phyloP scores from a whole-genome alignment of 345 rosid genomes.

The Eucalyptus sp. region DNA sequence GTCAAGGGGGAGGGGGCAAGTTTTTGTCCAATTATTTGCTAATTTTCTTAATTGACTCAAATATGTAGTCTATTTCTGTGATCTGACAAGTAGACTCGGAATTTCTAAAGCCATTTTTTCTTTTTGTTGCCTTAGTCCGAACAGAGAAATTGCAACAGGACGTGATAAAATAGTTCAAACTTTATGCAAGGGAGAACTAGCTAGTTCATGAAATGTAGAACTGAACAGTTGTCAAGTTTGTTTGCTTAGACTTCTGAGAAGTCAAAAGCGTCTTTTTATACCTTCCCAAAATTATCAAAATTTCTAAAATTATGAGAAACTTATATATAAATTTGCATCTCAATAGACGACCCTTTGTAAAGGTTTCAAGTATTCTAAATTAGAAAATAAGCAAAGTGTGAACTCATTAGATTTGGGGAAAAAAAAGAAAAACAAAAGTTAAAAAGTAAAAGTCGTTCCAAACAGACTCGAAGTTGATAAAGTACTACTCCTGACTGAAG shows the following conservation, averaged over 20 bases:
- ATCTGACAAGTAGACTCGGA: not conserved
- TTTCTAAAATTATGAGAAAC: not conserved
- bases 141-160: not conserved
- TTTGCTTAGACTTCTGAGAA: not conserved
- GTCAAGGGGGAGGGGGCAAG: not conserved
- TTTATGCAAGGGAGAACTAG: not conserved
- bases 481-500: not conserved
- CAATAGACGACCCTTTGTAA: not conserved
- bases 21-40: not conserved
- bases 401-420: not conserved
- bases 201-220: not conserved
- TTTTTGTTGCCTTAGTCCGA: not conserved
- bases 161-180: not conserved
- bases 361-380: not conserved
- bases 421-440: not conserved
- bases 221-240: not conserved
- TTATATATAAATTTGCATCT: not conserved
- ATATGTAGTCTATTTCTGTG: not conserved
- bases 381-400: not conserved
- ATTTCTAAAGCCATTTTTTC: not conserved
- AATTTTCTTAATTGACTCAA: not conserved
- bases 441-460: not conserved
- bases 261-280: not conserved
- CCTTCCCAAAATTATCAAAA: not conserved
- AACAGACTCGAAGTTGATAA: not conserved